These are phyloP conservation scores for Papiliotrema fonsecae DNA, from an alignment of 1,284 basidiomycete genomes.

Conservation along the genomic window DNA sequence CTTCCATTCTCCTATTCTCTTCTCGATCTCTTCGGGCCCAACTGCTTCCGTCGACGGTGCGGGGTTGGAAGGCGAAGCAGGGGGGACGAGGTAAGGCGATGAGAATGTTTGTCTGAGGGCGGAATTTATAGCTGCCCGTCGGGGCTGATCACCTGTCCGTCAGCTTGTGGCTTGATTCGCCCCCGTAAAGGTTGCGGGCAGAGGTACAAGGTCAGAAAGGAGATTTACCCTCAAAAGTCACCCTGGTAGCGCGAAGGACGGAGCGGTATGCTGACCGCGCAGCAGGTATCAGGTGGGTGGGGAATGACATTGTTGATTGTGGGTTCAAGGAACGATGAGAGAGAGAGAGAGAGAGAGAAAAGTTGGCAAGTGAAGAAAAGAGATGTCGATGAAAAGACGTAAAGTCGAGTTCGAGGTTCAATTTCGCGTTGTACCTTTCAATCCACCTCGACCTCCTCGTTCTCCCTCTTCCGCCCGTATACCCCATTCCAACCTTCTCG, in stretches of 20 bases:
- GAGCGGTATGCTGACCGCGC: conserved; percentile 42
- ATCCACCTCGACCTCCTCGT: neutral
- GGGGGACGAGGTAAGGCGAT: conserved; percentile 35
- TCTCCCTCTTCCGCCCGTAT: neutral
- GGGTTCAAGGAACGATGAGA: neutral
- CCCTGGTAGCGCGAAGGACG: conserved; percentile 37
- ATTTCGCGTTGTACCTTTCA: neutral
- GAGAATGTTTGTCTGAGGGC: conserved; percentile 39
- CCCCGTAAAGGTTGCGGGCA: neutral
- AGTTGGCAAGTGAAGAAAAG: neutral
- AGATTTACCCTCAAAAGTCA: conserved; percentile 40
- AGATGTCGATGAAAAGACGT: neutral
- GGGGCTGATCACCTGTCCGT: conserved; percentile 29
- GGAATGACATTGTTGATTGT: conserved; percentile 23
- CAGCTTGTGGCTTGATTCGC: conserved; percentile 1
- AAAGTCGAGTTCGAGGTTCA: neutral
- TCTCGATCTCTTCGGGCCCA: conserved; percentile 26
- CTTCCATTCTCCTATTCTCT: conserved; percentile 44
- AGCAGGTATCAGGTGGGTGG: conserved; percentile 27
- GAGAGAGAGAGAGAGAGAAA: neutral
- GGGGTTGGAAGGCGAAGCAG: conserved; percentile 10
- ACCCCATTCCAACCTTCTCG: neutral
- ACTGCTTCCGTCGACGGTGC: conserved; percentile 8
- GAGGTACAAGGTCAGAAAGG: neutral
- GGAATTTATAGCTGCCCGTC: conserved; percentile 27